Percentiles rank a stretch among this genome's conserved stretches.
phyloP scores from a whole-genome alignment of 768 basidiomycete genomes.

The Panaeolus cyanescens region DNA sequence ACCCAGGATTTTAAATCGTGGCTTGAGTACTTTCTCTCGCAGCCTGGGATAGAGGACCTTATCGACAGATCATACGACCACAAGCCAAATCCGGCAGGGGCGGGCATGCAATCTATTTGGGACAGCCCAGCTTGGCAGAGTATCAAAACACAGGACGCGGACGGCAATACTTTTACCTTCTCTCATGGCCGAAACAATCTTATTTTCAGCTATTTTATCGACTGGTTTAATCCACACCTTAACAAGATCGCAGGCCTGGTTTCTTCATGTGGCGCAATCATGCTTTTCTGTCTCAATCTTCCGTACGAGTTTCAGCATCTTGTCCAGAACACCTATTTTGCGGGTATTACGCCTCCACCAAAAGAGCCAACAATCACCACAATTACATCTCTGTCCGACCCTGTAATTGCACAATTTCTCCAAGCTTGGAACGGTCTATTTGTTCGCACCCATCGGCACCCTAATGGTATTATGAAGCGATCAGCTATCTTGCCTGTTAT shows the following conservation, averaged over 20 bases:
- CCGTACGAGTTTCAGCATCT: slow-evolving; percentile 12
- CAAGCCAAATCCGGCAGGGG: slow-evolving; percentile 1
- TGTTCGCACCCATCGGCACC: slow-evolving; percentile 15
- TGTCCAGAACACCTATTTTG: slow-evolving; percentile 9
- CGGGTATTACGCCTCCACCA: slow-evolving; percentile 20
- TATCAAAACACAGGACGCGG: slow-evolving; percentile 3
- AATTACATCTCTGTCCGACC: slow-evolving; percentile 17
- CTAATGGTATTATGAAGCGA: slow-evolving; percentile 10
- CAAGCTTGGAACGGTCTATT: slow-evolving; percentile 9
- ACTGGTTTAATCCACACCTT: slow-evolving; percentile 29
- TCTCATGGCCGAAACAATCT: not conserved
- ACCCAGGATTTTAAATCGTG: slow-evolving; percentile 28
- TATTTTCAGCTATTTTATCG: slow-evolving; percentile 14
- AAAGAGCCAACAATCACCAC: slow-evolving; percentile 19
- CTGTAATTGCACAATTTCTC: slow-evolving; percentile 12
- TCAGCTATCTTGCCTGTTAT: slow-evolving; percentile 15
- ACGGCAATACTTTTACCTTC: slow-evolving; percentile 18
- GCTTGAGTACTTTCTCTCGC: slow-evolving; percentile 26
- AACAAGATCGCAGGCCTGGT: slow-evolving; percentile 25
- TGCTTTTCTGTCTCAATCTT: slow-evolving; percentile 19
- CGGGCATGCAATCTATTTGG: slow-evolving; percentile 20
- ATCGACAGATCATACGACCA: slow-evolving; percentile 12
- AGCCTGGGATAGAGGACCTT: slow-evolving; percentile 16
- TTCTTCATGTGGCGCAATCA: slow-evolving; percentile 17
- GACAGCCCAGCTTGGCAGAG: slow-evolving; percentile 29